Percentiles rank a stretch among this genome's conserved stretches.
Conservation (phyloP, 106 monocot species). For the Dioscorea zingiberensis region DNA sequence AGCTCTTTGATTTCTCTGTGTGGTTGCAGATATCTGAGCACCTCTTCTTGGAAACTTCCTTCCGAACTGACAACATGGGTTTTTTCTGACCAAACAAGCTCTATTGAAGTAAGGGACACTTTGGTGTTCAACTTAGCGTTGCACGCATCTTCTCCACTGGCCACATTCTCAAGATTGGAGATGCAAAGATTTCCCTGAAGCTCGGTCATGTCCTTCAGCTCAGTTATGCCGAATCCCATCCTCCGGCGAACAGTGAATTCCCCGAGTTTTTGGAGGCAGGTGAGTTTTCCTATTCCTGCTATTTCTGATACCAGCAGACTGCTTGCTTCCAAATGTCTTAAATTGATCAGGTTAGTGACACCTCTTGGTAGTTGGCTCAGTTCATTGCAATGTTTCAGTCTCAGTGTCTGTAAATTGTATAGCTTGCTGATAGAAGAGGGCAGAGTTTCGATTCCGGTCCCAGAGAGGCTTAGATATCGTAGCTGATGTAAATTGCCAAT, state of each 20-base stretch:
- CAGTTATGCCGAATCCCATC: neutral
- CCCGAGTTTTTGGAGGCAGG: neutral
- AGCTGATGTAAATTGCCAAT: conserved; percentile 18
- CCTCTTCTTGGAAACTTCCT: neutral
- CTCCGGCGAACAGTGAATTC: neutral
- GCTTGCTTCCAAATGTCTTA: conserved; percentile 17
- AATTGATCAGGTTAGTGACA: conserved; percentile 6
- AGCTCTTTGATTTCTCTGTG: neutral
- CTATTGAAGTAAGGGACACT: neutral
- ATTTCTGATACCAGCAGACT: neutral
- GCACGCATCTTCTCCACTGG: conserved; percentile 1
- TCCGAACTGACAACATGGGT: neutral
- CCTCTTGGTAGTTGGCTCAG: conserved; percentile 8
- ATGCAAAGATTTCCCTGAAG: conserved; percentile 11
- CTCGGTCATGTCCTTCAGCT: conserved; percentile 2
- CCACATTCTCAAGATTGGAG: conserved; percentile 2
- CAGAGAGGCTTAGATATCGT: conserved; percentile 12
- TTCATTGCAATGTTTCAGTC: conserved; percentile 2
- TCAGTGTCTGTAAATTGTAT: conserved; percentile 14
- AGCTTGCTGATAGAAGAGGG: conserved; percentile 15
- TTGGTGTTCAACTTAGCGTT: conserved; percentile 2
- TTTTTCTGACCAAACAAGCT: neutral
- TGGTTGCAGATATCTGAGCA: neutral
- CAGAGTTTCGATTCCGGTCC: conserved; percentile 1
- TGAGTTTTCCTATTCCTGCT: conserved; percentile 12